These are phyloP conservation scores for Podaxis mareebaensis DNA, from an alignment of 768 basidiomycete genomes.

Conservation along the genomic window DNA sequence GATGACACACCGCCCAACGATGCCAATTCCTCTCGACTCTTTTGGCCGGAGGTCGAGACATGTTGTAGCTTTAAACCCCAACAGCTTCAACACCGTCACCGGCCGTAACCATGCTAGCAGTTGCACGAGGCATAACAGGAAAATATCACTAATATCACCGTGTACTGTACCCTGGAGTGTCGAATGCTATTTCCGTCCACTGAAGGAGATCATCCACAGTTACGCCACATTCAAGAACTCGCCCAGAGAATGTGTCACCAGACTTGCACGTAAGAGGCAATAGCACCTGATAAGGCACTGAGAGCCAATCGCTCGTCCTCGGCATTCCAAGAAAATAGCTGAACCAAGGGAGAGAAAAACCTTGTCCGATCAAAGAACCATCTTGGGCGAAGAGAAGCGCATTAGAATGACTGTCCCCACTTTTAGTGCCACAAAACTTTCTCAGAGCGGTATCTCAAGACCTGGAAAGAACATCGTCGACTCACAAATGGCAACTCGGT, in stretches of 20 bases:
- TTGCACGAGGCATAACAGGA: background rate
- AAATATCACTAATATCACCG: background rate
- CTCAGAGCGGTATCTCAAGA: conserved; percentile 3
- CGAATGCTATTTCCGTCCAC: background rate
- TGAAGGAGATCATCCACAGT: background rate
- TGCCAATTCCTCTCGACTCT: background rate
- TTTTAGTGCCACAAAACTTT: background rate
- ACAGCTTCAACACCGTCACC: background rate
- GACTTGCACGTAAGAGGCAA: conserved; percentile 7
- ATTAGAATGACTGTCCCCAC: background rate
- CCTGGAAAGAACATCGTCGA: background rate
- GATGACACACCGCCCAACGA: background rate
- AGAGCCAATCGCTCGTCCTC: conserved; percentile 4
- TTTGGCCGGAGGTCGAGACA: background rate
- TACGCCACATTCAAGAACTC: background rate
- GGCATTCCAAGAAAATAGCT: background rate
- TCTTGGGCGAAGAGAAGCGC: background rate
- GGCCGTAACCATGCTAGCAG: background rate
- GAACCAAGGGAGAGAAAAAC: background rate
- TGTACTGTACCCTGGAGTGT: background rate
- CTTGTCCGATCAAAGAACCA: conserved; percentile 9
- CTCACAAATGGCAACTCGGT: background rate
- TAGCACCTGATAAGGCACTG: conserved; percentile 12
- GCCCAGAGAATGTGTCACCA: background rate
- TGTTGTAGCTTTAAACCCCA: background rate